Evolutionary conservation across 768 basidiomycete genomes (phyloP), one percentile per base, ranked within the genome.

Genomic region (Leucosporidium scottii): DNA sequence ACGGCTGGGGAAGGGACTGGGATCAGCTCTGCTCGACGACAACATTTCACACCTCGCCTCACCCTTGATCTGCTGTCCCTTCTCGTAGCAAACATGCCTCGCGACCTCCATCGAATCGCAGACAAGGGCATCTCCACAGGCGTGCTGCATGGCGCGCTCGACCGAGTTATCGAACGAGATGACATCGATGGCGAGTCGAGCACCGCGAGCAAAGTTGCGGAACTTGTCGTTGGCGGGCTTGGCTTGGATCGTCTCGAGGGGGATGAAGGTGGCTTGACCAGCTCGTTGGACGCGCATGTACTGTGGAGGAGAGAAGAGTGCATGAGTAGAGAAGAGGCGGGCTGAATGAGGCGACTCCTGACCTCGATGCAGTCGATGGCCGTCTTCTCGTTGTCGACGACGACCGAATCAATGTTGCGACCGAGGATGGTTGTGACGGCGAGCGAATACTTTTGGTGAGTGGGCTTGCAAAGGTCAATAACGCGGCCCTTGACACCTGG

Each of bases 311-410:
- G 39, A 44, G 39, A 17, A 44, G 15, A 17, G 39, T 8, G 39
- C n/a, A n/a, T 44, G 8, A 44, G 5, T 12, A 30, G 21, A 39
- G 27, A 27, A n/a, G 17, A 48, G 27, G 15, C 8, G 39, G 2
- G 39, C 36, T 57, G 57, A n/a, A 31, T 13, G 9, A 28, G 36
- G 23, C 36, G 55, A 21, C 25, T 34, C 74, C 81, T 56, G 69
- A 90, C 91, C 82, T 97, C 92, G 74, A 98, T 97, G 77, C 94
- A 98, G 73, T 93, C 91, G 64, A 98, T 96, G 2, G 91, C 96
- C 1, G 90, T 93, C 79, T 90, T 92, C 81, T 98, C 93, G 75
- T 91, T 88, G 75, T 99, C 94, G 1, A 98, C 93, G 12, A 99
- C 91, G 64, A 99, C 85, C 1, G 93, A 90, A 75, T 98, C 96